phyloP scores from a whole-genome alignment of 2,329 filamentous ascomycete species.

The Aspergillus nomiae region DNA sequence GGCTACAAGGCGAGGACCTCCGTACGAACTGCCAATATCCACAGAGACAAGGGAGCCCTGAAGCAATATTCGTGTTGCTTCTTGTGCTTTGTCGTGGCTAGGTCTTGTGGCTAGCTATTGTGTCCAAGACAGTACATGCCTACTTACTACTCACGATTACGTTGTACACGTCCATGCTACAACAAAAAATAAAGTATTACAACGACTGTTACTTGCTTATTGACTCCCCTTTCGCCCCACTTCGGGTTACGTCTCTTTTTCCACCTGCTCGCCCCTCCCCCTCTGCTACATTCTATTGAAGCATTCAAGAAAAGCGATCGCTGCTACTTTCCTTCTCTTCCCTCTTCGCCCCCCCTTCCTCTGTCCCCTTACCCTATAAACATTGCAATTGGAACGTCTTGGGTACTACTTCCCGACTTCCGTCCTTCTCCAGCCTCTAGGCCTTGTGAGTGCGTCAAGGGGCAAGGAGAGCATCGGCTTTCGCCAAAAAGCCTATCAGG shows the following conservation, averaged over 20 bases:
- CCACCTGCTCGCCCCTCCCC: neutral
- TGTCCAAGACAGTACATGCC: neutral
- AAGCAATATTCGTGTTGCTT: neutral
- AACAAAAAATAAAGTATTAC: neutral
- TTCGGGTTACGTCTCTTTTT: slow-evolving; percentile 4
- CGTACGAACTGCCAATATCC: neutral
- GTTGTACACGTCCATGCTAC: neutral
- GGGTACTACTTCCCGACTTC: slow-evolving; percentile 4
- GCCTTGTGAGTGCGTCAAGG: slow-evolving; percentile 13
- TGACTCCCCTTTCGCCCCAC: slow-evolving; percentile 6
- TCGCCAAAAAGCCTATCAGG: slow-evolving; percentile 14
- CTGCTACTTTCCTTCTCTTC: slow-evolving; percentile 7
- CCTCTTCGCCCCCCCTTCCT: neutral
- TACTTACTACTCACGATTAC: neutral
- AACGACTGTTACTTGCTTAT: neutral
- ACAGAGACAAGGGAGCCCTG: neutral
- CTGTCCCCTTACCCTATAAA: neutral
- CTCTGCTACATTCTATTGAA: neutral
- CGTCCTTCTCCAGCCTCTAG: neutral
- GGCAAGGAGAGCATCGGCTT: slow-evolving; percentile 10
- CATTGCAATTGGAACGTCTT: slow-evolving; percentile 7
- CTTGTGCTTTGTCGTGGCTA: neutral
- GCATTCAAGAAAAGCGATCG: slow-evolving; percentile 1
- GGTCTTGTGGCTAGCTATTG: neutral
- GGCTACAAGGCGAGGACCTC: neutral